A percentile compares a stretch with the other conserved stretches of the same genome.
Evolutionary conservation across 805 yeast species (phyloP).

Genomic region (Myxozyma neglecta): DNA sequence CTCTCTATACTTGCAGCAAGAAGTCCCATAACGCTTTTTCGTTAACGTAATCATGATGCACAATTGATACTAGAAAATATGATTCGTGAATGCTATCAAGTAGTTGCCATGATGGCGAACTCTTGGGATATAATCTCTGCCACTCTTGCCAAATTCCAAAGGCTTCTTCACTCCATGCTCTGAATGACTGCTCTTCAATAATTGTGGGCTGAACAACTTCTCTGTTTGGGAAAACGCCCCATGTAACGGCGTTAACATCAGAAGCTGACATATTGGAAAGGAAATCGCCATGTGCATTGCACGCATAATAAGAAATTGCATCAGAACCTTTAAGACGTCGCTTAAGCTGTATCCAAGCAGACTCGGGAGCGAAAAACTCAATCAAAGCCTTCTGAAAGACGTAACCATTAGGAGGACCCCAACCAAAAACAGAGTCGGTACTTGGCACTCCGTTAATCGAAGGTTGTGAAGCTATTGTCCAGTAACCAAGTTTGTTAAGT

Average conservation of each 20-base stretch:
- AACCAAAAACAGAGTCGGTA: constrained; percentile 86
- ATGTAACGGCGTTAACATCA: constrained; percentile 67
- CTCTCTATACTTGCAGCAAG: constrained; percentile 36
- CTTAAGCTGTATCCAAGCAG: constrained; percentile 64
- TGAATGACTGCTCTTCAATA: constrained; percentile 86
- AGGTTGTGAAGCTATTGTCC: constrained; percentile 95
- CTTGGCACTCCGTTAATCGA: constrained; percentile 79
- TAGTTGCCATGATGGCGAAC: constrained; percentile 55
- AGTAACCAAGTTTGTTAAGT: constrained; percentile 64
- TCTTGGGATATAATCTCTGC: constrained; percentile 72
- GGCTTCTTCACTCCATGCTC: constrained; percentile 96
- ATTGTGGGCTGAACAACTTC: constrained; percentile 91
- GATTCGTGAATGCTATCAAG: constrained; percentile 60
- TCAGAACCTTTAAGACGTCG: constrained; percentile 51
- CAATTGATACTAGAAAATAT: constrained; percentile 76
- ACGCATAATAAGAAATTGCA: constrained; percentile 71
- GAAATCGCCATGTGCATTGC: constrained; percentile 60
- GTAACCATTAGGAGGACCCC: constrained; percentile 92
- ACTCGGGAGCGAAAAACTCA: constrained; percentile 77
- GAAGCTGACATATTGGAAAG: constrained; percentile 58
- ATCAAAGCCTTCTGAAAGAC: constrained; percentile 93
- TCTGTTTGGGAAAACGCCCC: constrained; percentile 95
- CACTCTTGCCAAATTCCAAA: constrained; percentile 89
- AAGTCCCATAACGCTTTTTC: constrained; percentile 77
- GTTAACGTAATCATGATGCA: constrained; percentile 78